Evolutionary conservation across 768 basidiomycete species (phyloP), one percentile per base, ranked within the genome.

Genomic region (Leccinum incarnatum): DNA sequence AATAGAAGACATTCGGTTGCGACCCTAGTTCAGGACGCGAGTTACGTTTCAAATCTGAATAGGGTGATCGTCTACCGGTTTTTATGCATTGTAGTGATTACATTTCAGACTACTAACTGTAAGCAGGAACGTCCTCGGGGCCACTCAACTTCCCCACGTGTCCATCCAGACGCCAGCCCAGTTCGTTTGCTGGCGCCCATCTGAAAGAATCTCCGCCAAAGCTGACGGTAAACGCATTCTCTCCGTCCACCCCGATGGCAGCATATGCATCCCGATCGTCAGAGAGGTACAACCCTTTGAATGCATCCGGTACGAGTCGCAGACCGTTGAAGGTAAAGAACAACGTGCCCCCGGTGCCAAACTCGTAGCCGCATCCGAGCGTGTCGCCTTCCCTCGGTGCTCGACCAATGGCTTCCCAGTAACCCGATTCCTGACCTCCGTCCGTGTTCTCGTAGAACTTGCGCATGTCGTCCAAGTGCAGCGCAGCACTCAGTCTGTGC

Each of bases 391-490:
- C 52, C 82, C 73, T 53, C 61, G 71, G 25, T 60, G 66, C 25
- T 74, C 69, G 46, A 69, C 67, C 42, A 70, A 65, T 21, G 0
- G 53, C 60, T 21, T 48, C 60, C 65, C 72, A 69, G 83, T 47
- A 63, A 2, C 61, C 64, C 12, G 56, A 88, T 63, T 85, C 83
- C 1, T 83, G 79, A 11, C 87, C 87, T 17, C 87, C 87, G 49
- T 83, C 76, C 2, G 84, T 73, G 65, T 87, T 85, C 64, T 88
- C 86, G 58, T 84, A 88, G 77, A 88, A 89, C 70, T 88, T 89
- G 67, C 84, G 80, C 66, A 86, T 74, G 71, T 89, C 87, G 66
- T 89, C 88, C 34, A 89, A 78, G 63, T 89, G 87, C 27, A 87
- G 74, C 2, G 80, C 87, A 2, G 83, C 82, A 55, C 86, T 87